Evolutionary conservation across 2,329 filamentous ascomycete genomes (phyloP).

Genomic region (Colletotrichum chlorophyti): DNA sequence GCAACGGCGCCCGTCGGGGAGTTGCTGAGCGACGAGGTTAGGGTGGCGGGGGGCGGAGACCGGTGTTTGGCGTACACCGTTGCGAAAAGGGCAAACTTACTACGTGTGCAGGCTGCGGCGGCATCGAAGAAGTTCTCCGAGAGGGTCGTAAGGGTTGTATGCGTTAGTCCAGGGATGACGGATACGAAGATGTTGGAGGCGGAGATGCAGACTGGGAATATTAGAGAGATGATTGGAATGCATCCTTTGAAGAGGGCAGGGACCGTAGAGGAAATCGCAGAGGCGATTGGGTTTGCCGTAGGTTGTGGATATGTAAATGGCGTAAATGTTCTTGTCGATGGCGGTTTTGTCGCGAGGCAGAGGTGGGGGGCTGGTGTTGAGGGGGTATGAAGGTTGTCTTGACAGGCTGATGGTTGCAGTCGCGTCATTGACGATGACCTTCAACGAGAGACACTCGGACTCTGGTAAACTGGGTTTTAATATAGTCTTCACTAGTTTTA

Average conservation of each 20-base stretch:
- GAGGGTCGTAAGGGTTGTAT: neutral
- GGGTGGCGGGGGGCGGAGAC: neutral
- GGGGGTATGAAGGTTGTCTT: too few relatives aligned
- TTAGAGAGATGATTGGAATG: neutral
- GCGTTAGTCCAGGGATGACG: slow-evolving; percentile 5
- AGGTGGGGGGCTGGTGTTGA: slow-evolving; percentile 1
- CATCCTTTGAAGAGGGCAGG: slow-evolving; percentile 9
- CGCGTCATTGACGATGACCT: too few relatives aligned
- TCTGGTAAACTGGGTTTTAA: too few relatives aligned
- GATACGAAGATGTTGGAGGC: slow-evolving; percentile 14
- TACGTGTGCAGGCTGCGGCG: neutral
- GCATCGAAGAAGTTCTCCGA: neutral
- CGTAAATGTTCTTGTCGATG: slow-evolving; percentile 1
- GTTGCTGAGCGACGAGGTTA: neutral
- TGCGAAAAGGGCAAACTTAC: slow-evolving; percentile 4
- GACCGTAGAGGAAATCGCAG: slow-evolving; percentile 5
- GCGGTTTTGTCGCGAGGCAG: neutral
- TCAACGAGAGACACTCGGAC: too few relatives aligned
- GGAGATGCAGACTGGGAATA: neutral
- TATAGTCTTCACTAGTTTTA: too few relatives aligned
- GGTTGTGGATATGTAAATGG: slow-evolving; percentile 10
- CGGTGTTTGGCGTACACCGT: slow-evolving; percentile 8
- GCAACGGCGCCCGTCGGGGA: slow-evolving; percentile 2
- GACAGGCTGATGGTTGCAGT: too few relatives aligned
- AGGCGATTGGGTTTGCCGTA: slow-evolving; percentile 5